Evolutionary conservation across 805 yeast species (phyloP).

Genomic region (Kodamaea fukazawae): DNA sequence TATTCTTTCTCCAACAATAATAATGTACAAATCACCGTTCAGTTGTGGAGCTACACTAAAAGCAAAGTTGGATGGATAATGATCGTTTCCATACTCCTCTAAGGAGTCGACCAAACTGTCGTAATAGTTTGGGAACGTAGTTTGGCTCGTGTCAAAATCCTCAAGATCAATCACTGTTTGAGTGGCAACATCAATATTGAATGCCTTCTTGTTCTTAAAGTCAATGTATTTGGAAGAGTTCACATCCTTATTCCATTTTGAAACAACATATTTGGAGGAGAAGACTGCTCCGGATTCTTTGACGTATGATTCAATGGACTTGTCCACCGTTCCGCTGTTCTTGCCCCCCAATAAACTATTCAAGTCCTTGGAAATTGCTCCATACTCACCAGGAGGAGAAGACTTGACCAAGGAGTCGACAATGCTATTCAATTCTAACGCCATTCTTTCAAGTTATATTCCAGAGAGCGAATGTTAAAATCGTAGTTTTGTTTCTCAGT

Average conservation of each 20-base stretch:
- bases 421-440: slow-evolving; percentile 24
- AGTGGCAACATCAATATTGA: slow-evolving; percentile 57
- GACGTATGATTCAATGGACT: slow-evolving; percentile 28
- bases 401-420: slow-evolving; percentile 30
- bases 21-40: slow-evolving; percentile 37
- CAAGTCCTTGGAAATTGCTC: slow-evolving; percentile 26
- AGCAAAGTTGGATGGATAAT: slow-evolving; percentile 60
- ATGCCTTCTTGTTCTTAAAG: slow-evolving; percentile 43
- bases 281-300: slow-evolving; percentile 30
- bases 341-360: slow-evolving; percentile 20
- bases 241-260: slow-evolving; percentile 30
- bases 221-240: slow-evolving; percentile 51
- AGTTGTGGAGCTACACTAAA: slow-evolving; percentile 41
- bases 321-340: slow-evolving; percentile 20
- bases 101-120: slow-evolving; percentile 32
- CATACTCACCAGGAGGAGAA: slow-evolving; percentile 41
- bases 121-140: slow-evolving; percentile 27
- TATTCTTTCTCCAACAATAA: slow-evolving; percentile 68
- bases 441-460: slow-evolving; percentile 12
- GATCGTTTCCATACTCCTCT: slow-evolving; percentile 54
- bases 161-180: slow-evolving; percentile 55
- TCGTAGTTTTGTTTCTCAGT: background rate
- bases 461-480: background rate
- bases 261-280: slow-evolving; percentile 30
- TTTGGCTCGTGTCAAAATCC: slow-evolving; percentile 22